phyloP scores from a whole-genome alignment of 768 basidiomycete genomes.

The Phallus indusiatus region DNA sequence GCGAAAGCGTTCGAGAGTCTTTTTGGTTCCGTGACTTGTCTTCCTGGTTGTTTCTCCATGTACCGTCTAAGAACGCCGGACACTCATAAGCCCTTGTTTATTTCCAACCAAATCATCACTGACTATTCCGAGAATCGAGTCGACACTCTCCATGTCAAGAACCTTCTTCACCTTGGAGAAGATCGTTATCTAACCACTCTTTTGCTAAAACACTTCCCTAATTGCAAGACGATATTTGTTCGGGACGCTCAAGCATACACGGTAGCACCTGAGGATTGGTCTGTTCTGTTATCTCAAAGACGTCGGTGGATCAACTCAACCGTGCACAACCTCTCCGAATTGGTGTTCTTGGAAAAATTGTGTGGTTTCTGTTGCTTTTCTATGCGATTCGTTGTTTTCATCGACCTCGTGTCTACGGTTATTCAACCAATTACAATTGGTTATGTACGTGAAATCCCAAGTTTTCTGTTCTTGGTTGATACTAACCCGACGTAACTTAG shows the following conservation, averaged over 20 bases:
- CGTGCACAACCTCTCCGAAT: slow-evolving; percentile 90
- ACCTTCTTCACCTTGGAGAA: slow-evolving; percentile 93
- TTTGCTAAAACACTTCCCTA: slow-evolving; percentile 90
- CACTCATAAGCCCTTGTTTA: slow-evolving; percentile 88
- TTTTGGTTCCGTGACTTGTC: slow-evolving; percentile 96
- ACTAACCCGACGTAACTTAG: slow-evolving; percentile 30
- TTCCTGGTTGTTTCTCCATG: slow-evolving; percentile 98
- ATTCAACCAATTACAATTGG: slow-evolving; percentile 81
- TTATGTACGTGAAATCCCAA: slow-evolving; percentile 55
- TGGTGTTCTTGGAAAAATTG: slow-evolving; percentile 83
- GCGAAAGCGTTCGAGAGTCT: slow-evolving; percentile 96
- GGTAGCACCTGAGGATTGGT: slow-evolving; percentile 94
- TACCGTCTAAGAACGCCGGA: slow-evolving; percentile 93
- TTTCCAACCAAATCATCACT: slow-evolving; percentile 81
- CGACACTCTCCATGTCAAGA: slow-evolving; percentile 98
- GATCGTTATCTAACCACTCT: slow-evolving; percentile 98
- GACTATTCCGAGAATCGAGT: slow-evolving; percentile 96
- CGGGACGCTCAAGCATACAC: slow-evolving; percentile 92
- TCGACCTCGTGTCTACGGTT: slow-evolving; percentile 84
- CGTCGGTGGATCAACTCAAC: slow-evolving; percentile 99
- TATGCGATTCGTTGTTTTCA: slow-evolving; percentile 97
- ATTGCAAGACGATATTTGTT: slow-evolving; percentile 91
- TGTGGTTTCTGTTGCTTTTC: slow-evolving; percentile 99
- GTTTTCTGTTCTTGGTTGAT: background rate
- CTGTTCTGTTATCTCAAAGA: slow-evolving; percentile 87